Evolutionary conservation across 257 asterid genomes (phyloP), one percentile per base, ranked within the genome.

Genomic region (Craterostigma plantagineum): DNA sequence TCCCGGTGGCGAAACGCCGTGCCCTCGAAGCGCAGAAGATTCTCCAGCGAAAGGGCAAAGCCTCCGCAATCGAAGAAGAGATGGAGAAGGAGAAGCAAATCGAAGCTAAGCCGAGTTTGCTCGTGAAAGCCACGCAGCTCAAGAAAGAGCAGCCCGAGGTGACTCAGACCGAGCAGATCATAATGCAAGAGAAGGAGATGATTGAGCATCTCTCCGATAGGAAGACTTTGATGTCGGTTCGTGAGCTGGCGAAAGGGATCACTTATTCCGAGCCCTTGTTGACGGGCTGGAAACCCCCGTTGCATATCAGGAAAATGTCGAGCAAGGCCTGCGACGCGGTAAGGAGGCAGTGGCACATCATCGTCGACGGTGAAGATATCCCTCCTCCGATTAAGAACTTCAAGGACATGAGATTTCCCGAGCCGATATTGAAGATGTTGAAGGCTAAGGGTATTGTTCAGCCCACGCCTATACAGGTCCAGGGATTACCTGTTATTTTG

Each of bases 401-500:
- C 39, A 79, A 70, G 63, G 95, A 83, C 45, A 79, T 84, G 92
- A 65, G 90, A 45, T 79, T 84, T 58, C 95, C 95, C 2, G 92
- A 79, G 17, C 83, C 95, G 8, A 54, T 84, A 51, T 61, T 84
- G 62, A 77, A 67, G 64, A 76, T 43, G 52, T 58, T 84, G 47
- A 74, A 70, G 48, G 77, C 74, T 3, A 84, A 84, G 54, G 90
- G 93, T 8, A 79, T 84, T 14, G 79, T 79, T 51, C 92, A 76
- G 61, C 93, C 95, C 0, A 84, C 92, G 0, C 95, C 95, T 3
- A 79, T 84, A 62, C 95, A 84, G 58, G 93, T 79, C 36, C 95
- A 84, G 67, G 92, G 95, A 37, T 59, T 84, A 47, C 95, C 95
- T 0, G 93, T 79, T 18, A 67, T 76, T 49, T 64, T 84, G 57